Evolutionary conservation across 2,329 filamentous ascomycete genomes (phyloP), one percentile per base, ranked within the genome.

Genomic region (Rachicladosporium sp.): DNA sequence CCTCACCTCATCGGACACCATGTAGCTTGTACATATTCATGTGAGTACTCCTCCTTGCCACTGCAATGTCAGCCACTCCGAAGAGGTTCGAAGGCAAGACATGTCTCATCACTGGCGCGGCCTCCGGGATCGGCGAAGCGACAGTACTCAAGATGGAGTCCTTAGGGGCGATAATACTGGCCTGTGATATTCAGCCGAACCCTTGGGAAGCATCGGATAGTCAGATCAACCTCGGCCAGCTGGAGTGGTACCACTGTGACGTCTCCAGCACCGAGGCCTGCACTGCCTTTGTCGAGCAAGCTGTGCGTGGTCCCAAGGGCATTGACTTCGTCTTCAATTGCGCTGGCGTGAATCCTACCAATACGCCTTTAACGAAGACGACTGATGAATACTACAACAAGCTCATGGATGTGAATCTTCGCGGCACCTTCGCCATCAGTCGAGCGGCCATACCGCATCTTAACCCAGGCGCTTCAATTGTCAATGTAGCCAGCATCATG

Each of bases 241-340:
- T 64, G 0, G 13, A 40, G 4, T 13, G 31, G 3, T 41, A 42
- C 33, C 29, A 41, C 27, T 39, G 38, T 12, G 33, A 50, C n/a
- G 42, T 47, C 2, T 50, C 60, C 32, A 57, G 58, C 42, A 59
- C 59, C 11, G 10, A 43, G 8, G 45, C 45, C 4, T 52, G 51
- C 21, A 48, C 51, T 11, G 35, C 37, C 1, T 56, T 55, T 30
- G 44, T 61, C 6, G 27, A 39, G 3, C 40, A 42, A 15, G 47
- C 54, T 6, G 31, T 55, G 3, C 29, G 35, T 2, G 40, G 31
- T 2, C 47, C 60, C 29, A 50, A 52, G 6, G 46, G 45, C 6
- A 44, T 70, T 0, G 60, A 69, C 33, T 57, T 62, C 4, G 60
- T 67, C 1, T 62, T 65, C 38, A 67, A 69, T 38, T 60, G 58